Evolutionary conservation across 345 rosid species (phyloP), one percentile per base, ranked within the genome.

Genomic region (Microcos paniculata): DNA sequence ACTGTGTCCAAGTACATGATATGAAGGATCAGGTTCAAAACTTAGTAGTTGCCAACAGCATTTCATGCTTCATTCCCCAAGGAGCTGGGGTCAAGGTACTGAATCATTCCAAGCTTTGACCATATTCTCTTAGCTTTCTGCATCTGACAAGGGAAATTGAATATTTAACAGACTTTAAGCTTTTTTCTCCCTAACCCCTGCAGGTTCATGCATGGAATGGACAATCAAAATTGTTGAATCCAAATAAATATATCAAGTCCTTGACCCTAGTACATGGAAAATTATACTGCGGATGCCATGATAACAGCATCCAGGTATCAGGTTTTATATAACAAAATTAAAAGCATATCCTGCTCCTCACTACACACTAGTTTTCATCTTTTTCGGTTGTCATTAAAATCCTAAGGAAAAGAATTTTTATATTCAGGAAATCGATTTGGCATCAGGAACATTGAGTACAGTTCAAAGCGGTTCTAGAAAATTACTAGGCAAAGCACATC

Each of bases 21-120:
- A 81, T 86, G 88, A 91, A 86, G 82, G 90, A 91, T 61, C 92
- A 87, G 46, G 88, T 91, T 78, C 86, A 86, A 35, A 84, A 79
- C 76, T 83, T 91, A 42, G 86, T 82, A 3, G 89, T 87, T 43
- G 83, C 84, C 46, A 84, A 83, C 33, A 78, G 85, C 80, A 55
- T 83, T 23, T 80, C 88, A 4, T 89, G 90, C 83, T 91, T 91
- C 85, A 80, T 86, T 64, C 89, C 95, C 15, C 92, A 89, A 55
- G 95, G 95, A 73, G 83, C 90, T 16, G 92, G 95, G 21, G 80
- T 91, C 66, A 91, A 89, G 92, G 95, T 90, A 85, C 62, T 66
- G 8, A 11, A 46, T 16, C 31, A 35, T 30, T 24, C 18, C 15
- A 49, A 13, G n/a, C 51, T 28, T 16, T n/a, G 12, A 2, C 23